Evolutionary conservation across 2,329 filamentous ascomycete genomes (phyloP).

Genomic region (Fusarium duplospermum): DNA sequence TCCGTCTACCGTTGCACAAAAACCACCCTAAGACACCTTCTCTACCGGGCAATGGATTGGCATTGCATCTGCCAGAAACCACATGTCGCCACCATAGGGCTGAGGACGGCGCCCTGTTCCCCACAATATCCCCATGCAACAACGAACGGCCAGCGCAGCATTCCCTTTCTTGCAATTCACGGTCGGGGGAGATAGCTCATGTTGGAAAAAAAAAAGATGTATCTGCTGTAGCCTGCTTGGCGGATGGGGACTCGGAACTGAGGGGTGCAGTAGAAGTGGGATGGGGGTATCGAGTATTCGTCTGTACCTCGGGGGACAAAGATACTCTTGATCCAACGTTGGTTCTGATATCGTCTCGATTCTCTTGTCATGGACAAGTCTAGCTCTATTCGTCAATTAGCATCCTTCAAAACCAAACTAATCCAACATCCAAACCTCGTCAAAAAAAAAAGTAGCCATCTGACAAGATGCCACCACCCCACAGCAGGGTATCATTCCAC

Average conservation of each 20-base stretch:
- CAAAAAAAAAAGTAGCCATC: not conserved
- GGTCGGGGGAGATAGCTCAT: not conserved
- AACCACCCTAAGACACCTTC: not conserved
- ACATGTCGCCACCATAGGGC: constrained; percentile 11
- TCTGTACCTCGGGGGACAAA: not conserved
- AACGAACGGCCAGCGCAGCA: not conserved
- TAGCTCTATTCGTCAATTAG: not conserved
- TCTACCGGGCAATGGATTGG: not conserved
- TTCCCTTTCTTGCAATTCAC: not conserved
- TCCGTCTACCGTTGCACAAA: not conserved
- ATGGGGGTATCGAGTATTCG: not conserved
- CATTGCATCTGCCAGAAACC: not conserved
- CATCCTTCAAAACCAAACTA: not conserved
- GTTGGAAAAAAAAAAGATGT: not conserved
- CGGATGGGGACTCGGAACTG: not conserved
- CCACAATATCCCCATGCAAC: not conserved
- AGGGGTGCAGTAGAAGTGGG: not conserved
- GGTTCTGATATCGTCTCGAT: not conserved
- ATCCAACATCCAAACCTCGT: not conserved
- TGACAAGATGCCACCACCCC: not conserved
- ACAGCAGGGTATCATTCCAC: not conserved
- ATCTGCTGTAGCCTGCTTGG: constrained; percentile 6
- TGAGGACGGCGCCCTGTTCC: constrained; percentile 1
- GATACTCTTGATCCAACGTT: not conserved
- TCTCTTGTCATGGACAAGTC: not conserved